Evolutionary conservation across 257 asterid genomes (phyloP).

Genomic region (Penstemon davidsonii): DNA sequence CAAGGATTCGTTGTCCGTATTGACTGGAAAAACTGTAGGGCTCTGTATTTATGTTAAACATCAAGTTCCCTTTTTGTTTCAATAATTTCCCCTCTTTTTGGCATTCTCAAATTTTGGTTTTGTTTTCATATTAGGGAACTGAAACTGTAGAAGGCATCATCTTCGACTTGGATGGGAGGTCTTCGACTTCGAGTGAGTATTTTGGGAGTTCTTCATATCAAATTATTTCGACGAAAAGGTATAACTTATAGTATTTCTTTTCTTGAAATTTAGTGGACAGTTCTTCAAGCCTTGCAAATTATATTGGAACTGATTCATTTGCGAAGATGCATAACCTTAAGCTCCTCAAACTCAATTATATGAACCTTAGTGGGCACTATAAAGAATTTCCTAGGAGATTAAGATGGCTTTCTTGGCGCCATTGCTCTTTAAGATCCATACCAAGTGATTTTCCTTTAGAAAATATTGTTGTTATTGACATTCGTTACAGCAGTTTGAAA

Average conservation of each 20-base stretch:
- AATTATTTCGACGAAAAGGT: not conserved
- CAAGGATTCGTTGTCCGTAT: conserved; percentile 15
- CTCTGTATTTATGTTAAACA: not conserved
- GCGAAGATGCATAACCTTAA: conserved; percentile 23
- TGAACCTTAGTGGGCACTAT: conserved; percentile 19
- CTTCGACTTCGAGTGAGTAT: not conserved
- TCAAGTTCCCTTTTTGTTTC: too few species aligned
- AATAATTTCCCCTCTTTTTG: not conserved
- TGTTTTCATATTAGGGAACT: conserved; percentile 22
- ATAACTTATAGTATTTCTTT: conserved; percentile 5
- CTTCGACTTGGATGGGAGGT: not conserved
- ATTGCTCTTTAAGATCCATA: conserved; percentile 21
- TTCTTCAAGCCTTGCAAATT: not conserved
- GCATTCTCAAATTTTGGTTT: not conserved
- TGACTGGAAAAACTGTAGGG: conserved; percentile 22
- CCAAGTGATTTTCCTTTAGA: conserved; percentile 30
- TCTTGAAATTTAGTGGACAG: not conserved
- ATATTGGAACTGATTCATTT: conserved; percentile 26
- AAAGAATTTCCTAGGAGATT: conserved; percentile 27
- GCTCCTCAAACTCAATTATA: conserved; percentile 19
- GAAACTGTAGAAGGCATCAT: conserved; percentile 13
- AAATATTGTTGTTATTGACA: conserved; percentile 20
- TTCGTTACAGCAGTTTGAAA: conserved; percentile 26
- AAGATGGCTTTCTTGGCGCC: conserved; percentile 29
- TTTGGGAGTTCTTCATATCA: not conserved